Percentiles rank a stretch among this genome's conserved stretches.
Conservation (phyloP, 306 rosid genomes). For the Fragaria nilgerrensis region DNA sequence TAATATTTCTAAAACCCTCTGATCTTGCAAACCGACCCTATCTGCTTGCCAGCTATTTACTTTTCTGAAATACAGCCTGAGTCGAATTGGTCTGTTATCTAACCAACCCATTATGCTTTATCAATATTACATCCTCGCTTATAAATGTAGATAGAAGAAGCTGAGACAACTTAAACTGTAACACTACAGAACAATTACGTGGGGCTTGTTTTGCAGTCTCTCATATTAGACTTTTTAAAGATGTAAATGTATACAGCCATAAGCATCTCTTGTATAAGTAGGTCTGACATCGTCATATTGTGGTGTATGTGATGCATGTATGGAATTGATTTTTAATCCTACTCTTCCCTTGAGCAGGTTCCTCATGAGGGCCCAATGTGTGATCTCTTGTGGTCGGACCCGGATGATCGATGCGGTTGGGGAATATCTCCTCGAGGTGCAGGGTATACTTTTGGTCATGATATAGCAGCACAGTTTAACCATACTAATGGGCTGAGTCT, state of each 20-base stretch:
- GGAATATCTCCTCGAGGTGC: constrained; percentile 60
- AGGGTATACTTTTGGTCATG: constrained; percentile 55
- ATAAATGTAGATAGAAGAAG: not conserved
- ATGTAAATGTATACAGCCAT: not conserved
- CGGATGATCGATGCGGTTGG: constrained; percentile 56
- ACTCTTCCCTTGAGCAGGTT: constrained; percentile 28
- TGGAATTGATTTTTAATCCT: not conserved
- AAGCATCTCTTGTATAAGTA: not conserved
- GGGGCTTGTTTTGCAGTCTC: not conserved
- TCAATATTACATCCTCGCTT: not conserved
- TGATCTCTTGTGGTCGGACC: constrained; percentile 56
- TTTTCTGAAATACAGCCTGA: not conserved
- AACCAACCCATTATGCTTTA: not conserved
- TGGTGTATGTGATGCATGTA: not conserved
- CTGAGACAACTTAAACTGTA: not conserved
- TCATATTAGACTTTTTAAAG: not conserved
- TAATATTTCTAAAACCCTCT: not conserved
- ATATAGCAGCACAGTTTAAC: constrained; percentile 51
- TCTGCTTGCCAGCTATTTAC: not conserved
- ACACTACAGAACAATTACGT: not conserved
- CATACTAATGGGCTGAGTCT: constrained; percentile 53
- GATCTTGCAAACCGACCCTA: not conserved
- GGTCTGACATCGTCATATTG: not conserved
- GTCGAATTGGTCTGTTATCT: not conserved
- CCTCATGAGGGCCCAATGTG: constrained; percentile 65